Base-by-base conservation (phyloP, 1,284 basidiomycete species). In the Tylopilus orsonianus region DNA sequence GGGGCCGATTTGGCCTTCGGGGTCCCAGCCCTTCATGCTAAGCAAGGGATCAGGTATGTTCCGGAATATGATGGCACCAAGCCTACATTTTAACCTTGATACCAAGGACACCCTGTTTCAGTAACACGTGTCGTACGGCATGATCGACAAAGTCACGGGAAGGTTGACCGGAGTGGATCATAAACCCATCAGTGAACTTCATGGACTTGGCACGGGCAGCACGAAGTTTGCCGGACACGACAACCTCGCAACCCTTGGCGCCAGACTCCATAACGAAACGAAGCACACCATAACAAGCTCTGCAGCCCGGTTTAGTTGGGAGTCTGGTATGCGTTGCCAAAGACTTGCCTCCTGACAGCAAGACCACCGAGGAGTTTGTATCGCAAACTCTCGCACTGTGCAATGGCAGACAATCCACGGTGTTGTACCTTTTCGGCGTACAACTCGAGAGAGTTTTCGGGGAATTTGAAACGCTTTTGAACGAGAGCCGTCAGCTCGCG, bases 131-230 rank as follows among this genome's bases (percentile, higher is more conserved):
- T 62, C 97, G 87, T 66, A 98, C 95, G 55, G 97, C 97, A 67
- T 93, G 85, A 79, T 99, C 96, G 55, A 99, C 94, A 65, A 96
- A 99, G 73, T 99, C 97, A 55, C 87, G 79, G 49, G 86, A 88
- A 64, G 97, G 97, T 78, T 99, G 96, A 84, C 97, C 97, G 59
- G 97, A 98, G 87, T 99, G 97, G 73, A 99, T 96, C 93, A 99
- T 98, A 87, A 97, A 98, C 46, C 97, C 97, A 67, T 99, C 97
- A 70, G 95, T 97, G 81, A 99, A 99, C 78, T 99, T 99, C 97
- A 99, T 99, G 41, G 93, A 92, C 79, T 99, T 99, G 69, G 97
- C 97, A 84, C 95, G 94, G 62, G 97, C 97, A 64, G 96, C 97
- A 73, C 97, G 94, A 66, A 99, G 92, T 77, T 99, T 99, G 70